Base-by-base conservation (phyloP, 345 rosid species). In the Excoecaria cochinchinensis region DNA sequence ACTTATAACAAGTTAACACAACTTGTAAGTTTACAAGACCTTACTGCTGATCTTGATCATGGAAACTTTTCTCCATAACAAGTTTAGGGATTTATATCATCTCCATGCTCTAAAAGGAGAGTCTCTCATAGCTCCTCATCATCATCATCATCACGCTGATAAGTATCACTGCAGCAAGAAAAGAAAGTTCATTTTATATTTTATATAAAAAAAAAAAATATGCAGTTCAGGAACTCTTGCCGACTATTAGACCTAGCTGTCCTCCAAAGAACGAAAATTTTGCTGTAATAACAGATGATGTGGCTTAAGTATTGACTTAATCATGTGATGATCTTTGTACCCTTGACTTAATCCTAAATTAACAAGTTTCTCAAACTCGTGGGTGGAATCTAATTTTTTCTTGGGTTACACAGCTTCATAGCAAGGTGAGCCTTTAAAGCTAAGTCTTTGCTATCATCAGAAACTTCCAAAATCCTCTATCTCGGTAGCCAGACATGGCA, bases 41-140 rank as follows among this genome's bases (percentile, higher is more conserved):
- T 38, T 12, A 50, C 69, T 56, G 12, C 39, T 24, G 42, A 61
- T 16, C 63, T 62, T 4, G 11, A 65, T 63, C 6, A 19, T 19
- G 15, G 22, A n/a, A 24, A 42, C 39, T 7, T 69, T 70, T 58
- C 16, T 60, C 21, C 68, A 16, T 72, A 6, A 38, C 59, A 25
- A 51, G 13, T 25, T 36, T 16, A 60, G n/a, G 11, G 19, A 5
- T 31, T 62, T 36, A 15, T 10, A 51, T 5, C 50, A 58, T 55
- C 67, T 22, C 38, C 21, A 21, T 70, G 21, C 40, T 59, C 15
- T 25, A 15, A 53, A 36, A 55, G 1, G 39, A n/a, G 60, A 19
- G 2, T 56, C 24, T 7, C 62, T 84, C 80, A 89, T 31, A 86
- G 87, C 76, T 89, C 90, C 64, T 67, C 86, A 25, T 78, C 80